A percentile compares a stretch with the other conserved stretches of the same genome.
Conservation (phyloP, 2,329 filamentous ascomycete genomes). For the Dothideomycetes sp. region DNA sequence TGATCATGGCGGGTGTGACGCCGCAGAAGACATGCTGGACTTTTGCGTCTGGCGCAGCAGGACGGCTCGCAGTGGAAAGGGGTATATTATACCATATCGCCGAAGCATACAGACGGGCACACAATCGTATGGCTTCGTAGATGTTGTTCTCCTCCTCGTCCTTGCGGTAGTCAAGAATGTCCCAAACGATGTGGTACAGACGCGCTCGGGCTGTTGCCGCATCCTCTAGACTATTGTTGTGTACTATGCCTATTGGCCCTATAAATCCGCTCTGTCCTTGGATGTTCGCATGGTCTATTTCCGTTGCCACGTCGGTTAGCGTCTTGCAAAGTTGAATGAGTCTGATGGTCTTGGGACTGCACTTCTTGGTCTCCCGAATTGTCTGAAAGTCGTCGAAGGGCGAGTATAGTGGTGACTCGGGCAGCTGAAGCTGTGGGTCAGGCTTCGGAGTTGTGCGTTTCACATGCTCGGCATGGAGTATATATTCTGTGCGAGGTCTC, state of each 20-base stretch:
- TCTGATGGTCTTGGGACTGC: background rate
- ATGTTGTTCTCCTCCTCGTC: constrained; percentile 4
- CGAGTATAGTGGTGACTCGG: constrained; percentile 6
- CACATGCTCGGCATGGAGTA: constrained; percentile 3
- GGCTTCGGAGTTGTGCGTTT: background rate
- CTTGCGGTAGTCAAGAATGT: too few relatives aligned
- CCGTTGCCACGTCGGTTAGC: background rate
- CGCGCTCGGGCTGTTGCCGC: too few relatives aligned
- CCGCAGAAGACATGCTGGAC: constrained; percentile 1
- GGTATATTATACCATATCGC: constrained; percentile 13
- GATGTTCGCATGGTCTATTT: background rate
- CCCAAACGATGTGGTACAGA: too few relatives aligned
- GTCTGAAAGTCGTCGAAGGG: background rate
- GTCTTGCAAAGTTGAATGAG: background rate
- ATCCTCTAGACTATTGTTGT: too few relatives aligned
- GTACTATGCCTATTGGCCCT: background rate
- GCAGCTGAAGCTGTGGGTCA: background rate
- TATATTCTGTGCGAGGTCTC: constrained; percentile 1
- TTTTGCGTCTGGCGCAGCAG: background rate
- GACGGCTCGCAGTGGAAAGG: constrained; percentile 12
- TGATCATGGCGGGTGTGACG: constrained; percentile 12
- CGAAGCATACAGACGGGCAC: constrained; percentile 17
- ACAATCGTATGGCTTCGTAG: constrained; percentile 19
- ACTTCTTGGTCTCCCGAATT: background rate
- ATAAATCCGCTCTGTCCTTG: background rate